Base-by-base conservation (phyloP, 805 yeast species). In the Starmerella etchellsii region DNA sequence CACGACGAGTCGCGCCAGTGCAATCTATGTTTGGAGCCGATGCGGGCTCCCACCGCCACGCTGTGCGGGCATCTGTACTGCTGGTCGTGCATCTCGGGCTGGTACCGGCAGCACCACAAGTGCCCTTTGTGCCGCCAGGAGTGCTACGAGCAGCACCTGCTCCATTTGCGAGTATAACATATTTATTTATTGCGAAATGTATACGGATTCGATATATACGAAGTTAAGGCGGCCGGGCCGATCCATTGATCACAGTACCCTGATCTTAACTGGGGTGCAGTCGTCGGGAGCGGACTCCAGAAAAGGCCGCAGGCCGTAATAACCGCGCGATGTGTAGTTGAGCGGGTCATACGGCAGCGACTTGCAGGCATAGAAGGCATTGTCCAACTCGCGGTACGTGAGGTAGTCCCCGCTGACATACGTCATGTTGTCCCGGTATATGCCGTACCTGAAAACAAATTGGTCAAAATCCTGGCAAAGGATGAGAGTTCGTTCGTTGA, bases 21-120 rank as follows among this genome's bases (percentile, higher is more conserved):
- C 56, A 79, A 85, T 70, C 67, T 91, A 18, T 88, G 98, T 57
- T 67, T 88, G 20, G 76, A 81, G 8, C 67, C 70, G 14, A 81
- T 88, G 91, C 66, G 62, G 1, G 73, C 81, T 46, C 97, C 98
- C 4, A 66, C 94, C 1, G 73, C 82, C 45, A 84, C 94, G 0
- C 72, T 77, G 4, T 88, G 98, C 61, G 98, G 97, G 0, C 98
- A 88, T 58, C 43, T 83, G 14, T 88, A 82, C 58, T 88, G 98
- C 61, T 88, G 97, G 96, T 67, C 66, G 6, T 88, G 97, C 57
- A 75, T 85, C 4, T 68, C 76, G 6, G 94, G 81, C 51, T 88
- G 97, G 97, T 74, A 84, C 43, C 67, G 83, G 47, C 95, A 85
- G 49, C 69, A 71, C 44, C 78, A 84, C 0, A 95, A 85, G 54